Base-by-base conservation (phyloP, 2,329 filamentous ascomycete species). In the Pseudogymnoascus sp. region DNA sequence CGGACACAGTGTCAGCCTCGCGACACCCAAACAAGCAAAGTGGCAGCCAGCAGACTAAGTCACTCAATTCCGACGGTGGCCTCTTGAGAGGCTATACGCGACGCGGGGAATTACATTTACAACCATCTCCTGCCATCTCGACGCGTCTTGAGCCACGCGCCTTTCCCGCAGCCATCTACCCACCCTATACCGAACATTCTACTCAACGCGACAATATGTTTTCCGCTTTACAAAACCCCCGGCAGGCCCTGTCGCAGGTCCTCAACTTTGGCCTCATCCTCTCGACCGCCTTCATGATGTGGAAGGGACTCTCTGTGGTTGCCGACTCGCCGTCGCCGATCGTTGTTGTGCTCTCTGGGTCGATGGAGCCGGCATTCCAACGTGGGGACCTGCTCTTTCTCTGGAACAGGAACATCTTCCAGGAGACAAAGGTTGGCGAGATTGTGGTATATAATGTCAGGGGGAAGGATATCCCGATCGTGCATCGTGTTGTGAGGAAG, bases 401-500 rank as follows among this genome's bases (percentile, higher is more conserved):
- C 18, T 85, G 82, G 82, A 85, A 85, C 68, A 68, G 82, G 75
- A 80, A 60, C 64, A 73, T 71, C 7, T 74, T 78, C 30, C 74
- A 76, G 58, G 81, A 87, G 43, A 86, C 86, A 1, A 81, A 88
- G 69, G 78, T 90, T 50, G 87, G 87, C 16, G 87, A 90, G 74
- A 80, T 89, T 64, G 87, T 90, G 66, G 87, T 90, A 57, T 90
- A 89, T 71, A 89, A 89, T 71, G 86, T 90, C 33, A 80, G 82
- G 68, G 86, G 86, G 41, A 99, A 97, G 80, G 90, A 96, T 67
- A 97, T 99, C 65, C 94, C 94, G 30, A 99, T 99, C 75, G 94
- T 99, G 67, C 94, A 99, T 78, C 81, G 94, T 58, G 83, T 97
- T 8, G 88, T 97, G 60, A 84, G 92, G 76, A 86, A 85, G 72